These are phyloP conservation scores for Linnemannia schmuckeri DNA, from an alignment of 192 early-diverging fungal species.

Conservation along the genomic window DNA sequence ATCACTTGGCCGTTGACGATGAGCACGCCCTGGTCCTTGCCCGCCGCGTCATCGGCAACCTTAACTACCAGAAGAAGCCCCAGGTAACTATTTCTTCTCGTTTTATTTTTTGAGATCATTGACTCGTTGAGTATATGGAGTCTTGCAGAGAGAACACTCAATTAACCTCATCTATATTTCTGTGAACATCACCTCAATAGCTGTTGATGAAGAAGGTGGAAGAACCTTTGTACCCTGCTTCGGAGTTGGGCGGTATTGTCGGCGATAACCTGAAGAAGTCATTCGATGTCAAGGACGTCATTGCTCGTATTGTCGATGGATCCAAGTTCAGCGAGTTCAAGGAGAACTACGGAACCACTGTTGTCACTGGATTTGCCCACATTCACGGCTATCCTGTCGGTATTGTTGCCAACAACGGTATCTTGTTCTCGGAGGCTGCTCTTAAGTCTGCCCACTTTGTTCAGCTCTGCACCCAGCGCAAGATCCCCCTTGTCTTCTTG, in stretches of 20 bases:
- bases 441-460: conserved; percentile 97
- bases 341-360: conserved; percentile 87
- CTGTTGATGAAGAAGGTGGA: conserved; percentile 67
- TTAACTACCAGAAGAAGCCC: conserved; percentile 83
- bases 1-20: conserved; percentile 90
- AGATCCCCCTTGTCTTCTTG: conserved; percentile 91
- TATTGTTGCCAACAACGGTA: conserved; percentile 96
- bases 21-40: conserved; percentile 89
- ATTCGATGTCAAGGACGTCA: conserved; percentile 93
- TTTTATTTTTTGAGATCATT: neutral
- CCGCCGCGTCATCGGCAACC: conserved; percentile 85
- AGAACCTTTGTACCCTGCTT: conserved; percentile 83
- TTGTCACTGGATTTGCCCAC: conserved; percentile 93
- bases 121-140: neutral
- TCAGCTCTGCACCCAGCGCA: conserved; percentile 89
- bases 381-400: conserved; percentile 93
- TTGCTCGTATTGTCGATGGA: conserved; percentile 95
- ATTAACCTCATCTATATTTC: neutral
- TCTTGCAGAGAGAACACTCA: too few species aligned
- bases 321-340: conserved; percentile 95
- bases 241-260: conserved; percentile 94
- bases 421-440: conserved; percentile 93
- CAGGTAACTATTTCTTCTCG: conserved; percentile 54
- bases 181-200: conserved; percentile 23
- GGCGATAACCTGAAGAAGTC: conserved; percentile 90